These are phyloP conservation scores for Debaryomyces nepalensis DNA, from an alignment of 1,139 yeast species.

Conservation along the genomic window DNA sequence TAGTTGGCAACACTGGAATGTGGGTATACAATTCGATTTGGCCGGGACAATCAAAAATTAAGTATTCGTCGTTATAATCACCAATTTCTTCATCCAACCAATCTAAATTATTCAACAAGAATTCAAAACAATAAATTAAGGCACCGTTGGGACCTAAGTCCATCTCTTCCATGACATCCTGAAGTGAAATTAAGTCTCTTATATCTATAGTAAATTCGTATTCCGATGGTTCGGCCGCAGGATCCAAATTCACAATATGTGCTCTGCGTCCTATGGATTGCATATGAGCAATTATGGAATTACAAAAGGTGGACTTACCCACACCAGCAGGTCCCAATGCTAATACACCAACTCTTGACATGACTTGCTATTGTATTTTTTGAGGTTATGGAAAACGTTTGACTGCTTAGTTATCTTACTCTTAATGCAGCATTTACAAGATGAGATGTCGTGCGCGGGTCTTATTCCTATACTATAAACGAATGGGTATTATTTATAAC, in stretches of 20 bases:
- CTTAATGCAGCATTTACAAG: slow-evolving; percentile 5
- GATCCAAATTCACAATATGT: slow-evolving; percentile 92
- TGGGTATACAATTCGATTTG: slow-evolving; percentile 96
- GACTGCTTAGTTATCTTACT: slow-evolving; percentile 5
- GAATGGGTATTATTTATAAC: slow-evolving; percentile 2
- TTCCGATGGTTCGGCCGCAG: slow-evolving; percentile 94
- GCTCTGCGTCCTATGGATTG: slow-evolving; percentile 91
- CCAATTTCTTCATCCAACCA: slow-evolving; percentile 98
- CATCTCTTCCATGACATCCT: slow-evolving; percentile 97
- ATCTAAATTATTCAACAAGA: slow-evolving; percentile 81
- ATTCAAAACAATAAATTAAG: slow-evolving; percentile 89
- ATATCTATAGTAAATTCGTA: slow-evolving; percentile 93
- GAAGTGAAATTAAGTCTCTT: slow-evolving; percentile 84
- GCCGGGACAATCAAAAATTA: slow-evolving; percentile 97
- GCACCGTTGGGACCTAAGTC: slow-evolving; percentile 97
- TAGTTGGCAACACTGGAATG: slow-evolving; percentile 87
- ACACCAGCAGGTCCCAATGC: slow-evolving; percentile 98
- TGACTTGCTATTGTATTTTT: slow-evolving; percentile 25
- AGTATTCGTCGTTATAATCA: slow-evolving; percentile 88
- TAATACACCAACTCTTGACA: slow-evolving; percentile 96
- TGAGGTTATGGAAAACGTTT: neutral
- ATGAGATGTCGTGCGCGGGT: slow-evolving; percentile 8
- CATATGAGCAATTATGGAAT: slow-evolving; percentile 83
- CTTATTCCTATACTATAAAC: neutral
- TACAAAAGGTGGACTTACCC: slow-evolving; percentile 92